Evolutionary conservation across 2,329 filamentous ascomycete genomes (phyloP).

Genomic region (Emmonsiellopsis sp.): DNA sequence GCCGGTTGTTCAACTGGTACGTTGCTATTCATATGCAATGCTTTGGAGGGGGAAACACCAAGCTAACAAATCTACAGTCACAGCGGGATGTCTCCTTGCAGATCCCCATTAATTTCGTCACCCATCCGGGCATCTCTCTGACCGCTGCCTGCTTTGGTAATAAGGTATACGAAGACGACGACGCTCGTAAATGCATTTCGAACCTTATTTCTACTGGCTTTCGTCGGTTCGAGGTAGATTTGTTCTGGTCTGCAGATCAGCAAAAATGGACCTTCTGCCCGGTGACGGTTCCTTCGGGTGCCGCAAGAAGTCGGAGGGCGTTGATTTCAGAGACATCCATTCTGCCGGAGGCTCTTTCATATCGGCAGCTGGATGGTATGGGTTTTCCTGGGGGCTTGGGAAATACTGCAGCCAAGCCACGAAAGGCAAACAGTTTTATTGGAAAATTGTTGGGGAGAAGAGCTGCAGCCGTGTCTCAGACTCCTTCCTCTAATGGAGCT

Average conservation of each 20-base stretch:
- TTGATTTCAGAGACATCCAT: too few relatives aligned
- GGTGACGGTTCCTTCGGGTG: constrained; percentile 37
- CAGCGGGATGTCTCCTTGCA: constrained; percentile 51
- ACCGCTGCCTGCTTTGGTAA: constrained; percentile 50
- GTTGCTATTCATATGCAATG: constrained; percentile 3
- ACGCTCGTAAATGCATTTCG: constrained; percentile 48
- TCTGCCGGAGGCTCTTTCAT: not conserved
- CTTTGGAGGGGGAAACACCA: not conserved
- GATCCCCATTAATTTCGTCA: constrained; percentile 55
- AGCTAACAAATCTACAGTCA: constrained; percentile 34
- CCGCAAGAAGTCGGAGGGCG: too few relatives aligned
- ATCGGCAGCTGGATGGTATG: not conserved
- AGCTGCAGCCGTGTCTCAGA: too few relatives aligned
- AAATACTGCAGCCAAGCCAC: too few relatives aligned
- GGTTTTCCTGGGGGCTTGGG: too few relatives aligned
- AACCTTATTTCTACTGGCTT: constrained; percentile 54
- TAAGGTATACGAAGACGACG: constrained; percentile 43
- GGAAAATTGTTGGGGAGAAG: too few relatives aligned
- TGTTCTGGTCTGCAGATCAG: constrained; percentile 53
- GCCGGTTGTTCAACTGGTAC: constrained; percentile 30
- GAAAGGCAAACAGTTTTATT: too few relatives aligned
- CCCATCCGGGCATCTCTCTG: constrained; percentile 47
- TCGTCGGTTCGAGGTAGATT: constrained; percentile 47
- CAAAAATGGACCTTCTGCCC: constrained; percentile 53
- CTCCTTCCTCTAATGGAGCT: not conserved